These are phyloP conservation scores for Brettanomyces custersianus DNA, from an alignment of 805 yeast genomes.

Conservation along the genomic window DNA sequence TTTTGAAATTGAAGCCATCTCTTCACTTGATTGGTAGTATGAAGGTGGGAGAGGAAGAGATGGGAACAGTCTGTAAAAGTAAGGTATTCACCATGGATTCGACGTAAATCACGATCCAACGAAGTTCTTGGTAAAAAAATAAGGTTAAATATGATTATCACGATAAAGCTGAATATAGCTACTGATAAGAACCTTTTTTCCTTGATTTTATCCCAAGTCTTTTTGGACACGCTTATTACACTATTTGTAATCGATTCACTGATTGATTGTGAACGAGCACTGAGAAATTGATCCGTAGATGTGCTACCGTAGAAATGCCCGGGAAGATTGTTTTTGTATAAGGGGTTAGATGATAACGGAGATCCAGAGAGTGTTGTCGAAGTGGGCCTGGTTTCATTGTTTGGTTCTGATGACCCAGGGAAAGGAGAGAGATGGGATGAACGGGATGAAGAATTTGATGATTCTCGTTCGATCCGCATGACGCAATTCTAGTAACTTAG, in stretches of 20 bases:
- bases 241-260: conserved; percentile 22
- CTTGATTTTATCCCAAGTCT: conserved; percentile 21
- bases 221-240: conserved; percentile 18
- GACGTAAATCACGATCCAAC: conserved; percentile 66
- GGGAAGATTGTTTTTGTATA: too few relatives aligned
- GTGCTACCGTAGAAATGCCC: too few relatives aligned
- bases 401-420: too few relatives aligned
- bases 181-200: conserved; percentile 26
- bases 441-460: too few relatives aligned
- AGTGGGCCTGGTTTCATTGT: too few relatives aligned
- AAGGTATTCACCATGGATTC: conserved; percentile 58
- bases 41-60: conserved; percentile 29
- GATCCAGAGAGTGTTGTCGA: too few relatives aligned
- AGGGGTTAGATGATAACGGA: not conserved
- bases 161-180: conserved; percentile 28
- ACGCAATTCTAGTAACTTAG: too few relatives aligned
- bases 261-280: not conserved
- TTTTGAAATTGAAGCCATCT: conserved; percentile 13
- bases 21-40: conserved; percentile 14
- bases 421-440: too few relatives aligned
- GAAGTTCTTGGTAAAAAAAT: conserved; percentile 82
- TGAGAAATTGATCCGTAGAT: too few relatives aligned
- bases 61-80: conserved; percentile 67
- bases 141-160: conserved; percentile 50
- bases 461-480: too few relatives aligned